Evolutionary conservation across 805 yeast genomes (phyloP).

Genomic region (Ogataea siamensis): DNA sequence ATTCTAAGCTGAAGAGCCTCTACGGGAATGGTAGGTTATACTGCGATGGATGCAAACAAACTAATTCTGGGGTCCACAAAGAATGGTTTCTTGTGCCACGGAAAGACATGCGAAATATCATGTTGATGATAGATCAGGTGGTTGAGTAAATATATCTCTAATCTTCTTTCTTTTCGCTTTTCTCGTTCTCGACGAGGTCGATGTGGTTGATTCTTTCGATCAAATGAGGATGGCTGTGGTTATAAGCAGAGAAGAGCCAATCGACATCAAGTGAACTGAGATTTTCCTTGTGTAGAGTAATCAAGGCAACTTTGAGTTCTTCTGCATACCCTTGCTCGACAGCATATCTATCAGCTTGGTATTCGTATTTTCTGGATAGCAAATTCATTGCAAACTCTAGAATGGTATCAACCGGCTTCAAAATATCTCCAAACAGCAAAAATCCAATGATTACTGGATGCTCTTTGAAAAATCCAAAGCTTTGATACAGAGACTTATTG

Average conservation of each 20-base stretch:
- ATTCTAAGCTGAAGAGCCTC: slow-evolving; percentile 33
- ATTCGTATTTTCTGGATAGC: slow-evolving; percentile 83
- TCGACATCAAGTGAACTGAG: slow-evolving; percentile 87
- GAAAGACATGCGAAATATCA: slow-evolving; percentile 35
- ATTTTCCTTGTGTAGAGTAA: slow-evolving; percentile 75
- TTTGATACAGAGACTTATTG: slow-evolving; percentile 70
- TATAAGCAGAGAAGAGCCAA: slow-evolving; percentile 83
- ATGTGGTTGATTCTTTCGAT: slow-evolving; percentile 85
- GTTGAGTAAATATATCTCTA: slow-evolving; percentile 9
- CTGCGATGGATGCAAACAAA: slow-evolving; percentile 44
- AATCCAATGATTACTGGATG: slow-evolving; percentile 82
- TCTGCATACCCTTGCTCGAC: slow-evolving; percentile 67
- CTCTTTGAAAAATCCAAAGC: slow-evolving; percentile 70
- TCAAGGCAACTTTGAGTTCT: slow-evolving; percentile 68
- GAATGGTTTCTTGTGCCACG: slow-evolving; percentile 61
- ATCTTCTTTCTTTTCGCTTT: slow-evolving; percentile 21
- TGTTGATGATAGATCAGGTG: slow-evolving; percentile 33
- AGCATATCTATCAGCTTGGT: slow-evolving; percentile 90
- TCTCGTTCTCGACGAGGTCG: slow-evolving; percentile 35
- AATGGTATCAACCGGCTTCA: slow-evolving; percentile 72
- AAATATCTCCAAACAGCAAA: slow-evolving; percentile 70
- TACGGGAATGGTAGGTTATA: slow-evolving; percentile 49
- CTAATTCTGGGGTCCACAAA: slow-evolving; percentile 36
- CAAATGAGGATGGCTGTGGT: slow-evolving; percentile 87
- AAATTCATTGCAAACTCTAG: slow-evolving; percentile 65